Conservation (phyloP, 768 basidiomycete species). For the button mushroom (Agaricus bisporus) region DNA sequence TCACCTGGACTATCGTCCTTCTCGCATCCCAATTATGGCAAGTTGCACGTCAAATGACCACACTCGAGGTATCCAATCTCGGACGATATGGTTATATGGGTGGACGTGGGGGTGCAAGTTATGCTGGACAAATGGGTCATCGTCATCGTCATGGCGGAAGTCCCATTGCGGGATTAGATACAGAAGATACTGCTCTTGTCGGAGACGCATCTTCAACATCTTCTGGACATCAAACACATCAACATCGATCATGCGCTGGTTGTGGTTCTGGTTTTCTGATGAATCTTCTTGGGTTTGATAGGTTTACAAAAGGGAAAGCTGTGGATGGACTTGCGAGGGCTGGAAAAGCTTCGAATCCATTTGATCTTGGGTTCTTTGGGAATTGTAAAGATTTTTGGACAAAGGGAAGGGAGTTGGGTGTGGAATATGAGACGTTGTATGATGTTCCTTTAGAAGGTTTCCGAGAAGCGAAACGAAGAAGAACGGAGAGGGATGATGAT, state of each 20-base stretch:
- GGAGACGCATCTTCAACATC: constrained; percentile 17
- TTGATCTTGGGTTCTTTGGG: constrained; percentile 70
- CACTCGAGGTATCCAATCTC: constrained; percentile 91
- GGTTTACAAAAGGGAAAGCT: constrained; percentile 89
- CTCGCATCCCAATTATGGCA: constrained; percentile 89
- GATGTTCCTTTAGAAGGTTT: constrained; percentile 88
- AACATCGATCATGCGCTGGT: constrained; percentile 28
- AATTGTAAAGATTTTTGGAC: constrained; percentile 97
- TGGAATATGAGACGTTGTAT: constrained; percentile 87
- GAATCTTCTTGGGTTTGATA: constrained; percentile 87
- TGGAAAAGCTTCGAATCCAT: constrained; percentile 80
- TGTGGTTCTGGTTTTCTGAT: constrained; percentile 69
- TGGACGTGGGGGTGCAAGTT: constrained; percentile 68
- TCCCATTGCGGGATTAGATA: constrained; percentile 36
- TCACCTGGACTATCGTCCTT: constrained; percentile 91
- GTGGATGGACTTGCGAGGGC: constrained; percentile 80
- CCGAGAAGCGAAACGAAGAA: constrained; percentile 58
- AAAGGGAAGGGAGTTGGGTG: constrained; percentile 74
- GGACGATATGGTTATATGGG: constrained; percentile 98
- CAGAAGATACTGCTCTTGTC: constrained; percentile 39
- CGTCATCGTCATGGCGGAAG: constrained; percentile 39
- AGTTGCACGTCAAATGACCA: constrained; percentile 90
- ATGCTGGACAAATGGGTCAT: constrained; percentile 74
- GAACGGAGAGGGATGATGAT: constrained; percentile 50
- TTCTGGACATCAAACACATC: constrained; percentile 41